Evolutionary conservation across 306 rosid genomes (phyloP).

Genomic region (Cicer cuneatum): DNA sequence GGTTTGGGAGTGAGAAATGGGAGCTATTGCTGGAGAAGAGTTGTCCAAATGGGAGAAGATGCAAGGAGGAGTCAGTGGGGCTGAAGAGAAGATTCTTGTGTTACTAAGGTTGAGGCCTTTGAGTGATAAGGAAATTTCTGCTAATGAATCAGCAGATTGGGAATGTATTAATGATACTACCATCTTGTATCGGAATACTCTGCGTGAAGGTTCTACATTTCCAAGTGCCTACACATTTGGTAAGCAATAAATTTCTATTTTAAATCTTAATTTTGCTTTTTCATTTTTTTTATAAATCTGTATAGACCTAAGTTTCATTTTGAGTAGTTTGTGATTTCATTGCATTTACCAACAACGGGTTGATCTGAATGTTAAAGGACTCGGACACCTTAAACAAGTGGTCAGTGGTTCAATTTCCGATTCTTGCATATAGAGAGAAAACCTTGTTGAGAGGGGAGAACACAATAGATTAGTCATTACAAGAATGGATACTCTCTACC

Average conservation of each 20-base stretch:
- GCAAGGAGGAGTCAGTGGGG: constrained; percentile 63
- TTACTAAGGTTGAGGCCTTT: constrained; percentile 90
- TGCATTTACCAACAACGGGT: not conserved
- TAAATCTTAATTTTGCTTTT: constrained; percentile 33
- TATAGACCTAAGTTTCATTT: constrained; percentile 26
- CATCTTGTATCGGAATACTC: constrained; percentile 82
- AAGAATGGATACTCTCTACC: too few relatives aligned
- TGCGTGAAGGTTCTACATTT: constrained; percentile 97
- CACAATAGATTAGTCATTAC: too few relatives aligned
- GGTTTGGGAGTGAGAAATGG: constrained; percentile 63
- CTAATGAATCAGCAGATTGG: constrained; percentile 89
- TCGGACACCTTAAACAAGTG: too few relatives aligned
- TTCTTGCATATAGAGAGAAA: too few relatives aligned
- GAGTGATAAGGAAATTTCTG: constrained; percentile 73
- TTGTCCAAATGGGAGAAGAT: constrained; percentile 83
- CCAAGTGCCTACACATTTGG: constrained; percentile 97
- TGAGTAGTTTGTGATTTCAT: constrained; percentile 6
- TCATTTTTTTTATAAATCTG: constrained; percentile 16
- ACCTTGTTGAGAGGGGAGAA: too few relatives aligned
- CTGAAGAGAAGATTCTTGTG: constrained; percentile 96
- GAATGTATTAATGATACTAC: constrained; percentile 96
- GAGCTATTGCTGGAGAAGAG: constrained; percentile 86
- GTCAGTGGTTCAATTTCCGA: too few relatives aligned
- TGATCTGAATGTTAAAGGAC: too few relatives aligned
- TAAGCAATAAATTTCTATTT: constrained; percentile 44